Conservation (phyloP, 495 filamentous ascomycete species). For the Diplogelasinospora grovesii region DNA sequence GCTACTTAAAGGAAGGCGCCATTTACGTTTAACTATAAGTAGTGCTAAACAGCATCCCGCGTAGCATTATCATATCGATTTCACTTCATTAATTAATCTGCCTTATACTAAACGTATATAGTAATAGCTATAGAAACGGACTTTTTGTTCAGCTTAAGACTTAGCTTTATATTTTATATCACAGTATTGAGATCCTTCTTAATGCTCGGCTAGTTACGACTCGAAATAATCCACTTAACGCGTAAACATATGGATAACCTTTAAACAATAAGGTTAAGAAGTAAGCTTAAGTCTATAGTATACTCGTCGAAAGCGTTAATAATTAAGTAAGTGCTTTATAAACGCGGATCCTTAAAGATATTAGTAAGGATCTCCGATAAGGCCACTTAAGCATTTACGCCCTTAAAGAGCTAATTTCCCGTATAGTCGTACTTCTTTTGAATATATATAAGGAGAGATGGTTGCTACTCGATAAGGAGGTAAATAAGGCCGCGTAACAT, state of each 20-base stretch:
- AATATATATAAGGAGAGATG: no score
- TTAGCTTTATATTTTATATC: conserved; percentile 82
- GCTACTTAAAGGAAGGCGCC: conserved; percentile 93
- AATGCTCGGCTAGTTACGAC: conserved; percentile 86
- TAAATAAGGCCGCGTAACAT: conserved; percentile 43
- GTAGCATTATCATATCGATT: conserved; percentile 74
- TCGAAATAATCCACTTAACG: conserved; percentile 74
- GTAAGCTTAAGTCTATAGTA: conserved; percentile 57
- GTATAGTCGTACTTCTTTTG: no score
- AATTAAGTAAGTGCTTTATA: conserved; percentile 82
- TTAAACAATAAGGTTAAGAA: conserved; percentile 87
- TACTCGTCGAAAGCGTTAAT: conserved; percentile 91
- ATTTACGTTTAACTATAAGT: conserved; percentile 88
- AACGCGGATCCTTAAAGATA: conserved; percentile 52
- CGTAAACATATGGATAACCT: no score
- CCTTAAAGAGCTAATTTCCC: no score
- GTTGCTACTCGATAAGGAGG: conserved; percentile 51
- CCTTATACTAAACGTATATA: conserved; percentile 68
- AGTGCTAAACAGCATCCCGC: conserved; percentile 83
- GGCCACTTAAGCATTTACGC: no score
- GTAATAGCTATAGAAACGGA: conserved; percentile 76
- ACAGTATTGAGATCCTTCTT: conserved; percentile 67
- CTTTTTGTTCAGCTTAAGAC: conserved; percentile 97
- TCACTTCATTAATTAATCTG: conserved; percentile 94
- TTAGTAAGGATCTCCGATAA: conserved; percentile 39